Evolutionary conservation across 1,284 basidiomycete genomes (phyloP), one percentile per base, ranked within the genome.

Genomic region (Microbotryum lychnidis-dioicae): DNA sequence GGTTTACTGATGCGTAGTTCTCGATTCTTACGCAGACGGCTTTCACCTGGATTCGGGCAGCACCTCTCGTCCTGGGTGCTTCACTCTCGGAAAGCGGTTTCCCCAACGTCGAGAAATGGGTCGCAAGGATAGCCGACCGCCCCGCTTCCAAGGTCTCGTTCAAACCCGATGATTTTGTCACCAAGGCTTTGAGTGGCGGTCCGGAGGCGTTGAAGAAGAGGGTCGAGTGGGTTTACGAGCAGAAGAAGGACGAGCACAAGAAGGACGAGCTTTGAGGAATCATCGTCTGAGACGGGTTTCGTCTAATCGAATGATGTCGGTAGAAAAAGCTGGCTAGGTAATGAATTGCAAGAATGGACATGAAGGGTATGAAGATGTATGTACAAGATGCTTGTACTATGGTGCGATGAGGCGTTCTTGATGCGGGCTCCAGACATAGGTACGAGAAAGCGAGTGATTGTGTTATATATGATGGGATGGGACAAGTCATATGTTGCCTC

Each of bases 91-190:
- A 44, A 3, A 59, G 56, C 6, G 60, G 81, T 56, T 87, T 79
- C 77, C 84, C 86, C 0, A 75, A 75, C 54, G 72, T 87, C 54
- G 80, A 75, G 65, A 76, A 76, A 8, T 83, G 81, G 81, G 46
- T 80, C 25, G 74, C 77, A 51, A 72, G 78, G 7, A 78, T 79
- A 64, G 68, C 64, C 4, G 77, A 73, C 44, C 74, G 80, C 10
- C 76, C 77, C 4, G 79, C 76, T 1, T 77, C 78, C 3, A 67
- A 76, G 57, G 42, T 49, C 8, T 62, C 62, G 18, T 48, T 67
- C 31, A 29, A 42, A 12, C 57, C 50, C 2, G 59, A 64, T 53
- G 46, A 54, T 37, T 42, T 67, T 8, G 52, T 37, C 16, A n/a
- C 58, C 23, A 60, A 54, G 61, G 21, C n/a, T 3, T 55, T 63